Base-by-base conservation (phyloP, 129 eudicot species). In the Lactuca saligna region DNA sequence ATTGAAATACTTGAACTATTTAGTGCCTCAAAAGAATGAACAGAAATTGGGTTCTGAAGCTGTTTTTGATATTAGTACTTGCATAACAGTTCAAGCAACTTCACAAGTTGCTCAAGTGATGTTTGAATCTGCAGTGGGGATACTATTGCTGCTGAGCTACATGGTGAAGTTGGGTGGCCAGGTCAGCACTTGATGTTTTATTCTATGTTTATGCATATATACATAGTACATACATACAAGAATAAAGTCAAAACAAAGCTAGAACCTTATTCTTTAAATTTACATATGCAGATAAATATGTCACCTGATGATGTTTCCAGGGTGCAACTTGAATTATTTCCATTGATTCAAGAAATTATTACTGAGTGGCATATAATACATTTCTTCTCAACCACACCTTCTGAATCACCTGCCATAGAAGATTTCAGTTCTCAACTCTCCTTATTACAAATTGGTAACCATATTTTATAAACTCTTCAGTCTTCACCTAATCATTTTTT, bases 351-450 rank as follows among this genome's bases (percentile, higher is more conserved):
- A 81, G 99, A 93, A 81, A 76, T 78, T 68, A 72, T 89, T 38
- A 77, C 91, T 0, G 99, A 89, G 82, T 93, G 99, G 99, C 97
- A 87, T 78, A 81, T 93, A 67, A 76, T 89, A 65, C 88, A 85
- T 82, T 89, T 79, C 72, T 72, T 93, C n/a, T 88, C 82, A 17
- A 93, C 92, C 38, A 81, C 90, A 80, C 90, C 95, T 54, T 87
- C 90, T 59, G 95, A 93, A 82, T 79, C 95, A 60, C 90, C 84
- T 42, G 75, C 88, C 5, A 66, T 82, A 62, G 95, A 93, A 82
- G 97, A 93, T 83, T 93, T 89, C 66, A 89, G 95, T 64, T 81
- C 84, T 61, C 95, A 78, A 79, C 90, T 93, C 59, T 93, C 97
- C 20, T 80, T 84, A 38, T 77, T 93, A 76, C 86, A 84, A 73